phyloP scores from a whole-genome alignment of 164 flowering plant genomes.

The Litsea cubeba region DNA sequence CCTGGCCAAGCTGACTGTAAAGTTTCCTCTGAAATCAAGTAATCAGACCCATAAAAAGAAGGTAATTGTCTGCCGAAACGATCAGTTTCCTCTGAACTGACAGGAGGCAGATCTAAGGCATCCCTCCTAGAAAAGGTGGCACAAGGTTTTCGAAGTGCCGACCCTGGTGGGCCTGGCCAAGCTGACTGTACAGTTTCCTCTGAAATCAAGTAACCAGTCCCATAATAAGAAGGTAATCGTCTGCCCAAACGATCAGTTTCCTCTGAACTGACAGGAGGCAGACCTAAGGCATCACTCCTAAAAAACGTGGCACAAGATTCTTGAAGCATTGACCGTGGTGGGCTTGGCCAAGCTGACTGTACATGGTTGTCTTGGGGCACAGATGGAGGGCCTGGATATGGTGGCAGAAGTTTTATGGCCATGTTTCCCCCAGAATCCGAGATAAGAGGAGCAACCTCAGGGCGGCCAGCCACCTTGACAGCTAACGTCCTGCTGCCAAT shows the following conservation, averaged over 20 bases:
- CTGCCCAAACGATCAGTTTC: neutral
- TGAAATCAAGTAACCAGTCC: conserved; percentile 22
- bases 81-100: conserved; percentile 5
- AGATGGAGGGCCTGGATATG: conserved; percentile 11
- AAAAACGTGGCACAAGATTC: conserved; percentile 9
- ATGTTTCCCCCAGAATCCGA: neutral
- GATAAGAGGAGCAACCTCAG: neutral
- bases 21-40: conserved; percentile 3
- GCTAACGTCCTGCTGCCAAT: conserved; percentile 33
- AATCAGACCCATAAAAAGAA: conserved; percentile 4
- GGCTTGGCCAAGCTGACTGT: conserved; percentile 16
- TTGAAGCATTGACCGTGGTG: conserved; percentile 21
- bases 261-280: conserved; percentile 9
- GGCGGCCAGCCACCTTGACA: conserved; percentile 26
- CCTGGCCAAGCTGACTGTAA: conserved; percentile 17
- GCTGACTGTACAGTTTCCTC: conserved; percentile 25
- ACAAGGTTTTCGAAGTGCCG: conserved; percentile 12
- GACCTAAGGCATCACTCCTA: conserved; percentile 8
- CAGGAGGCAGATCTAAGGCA: conserved; percentile 12
- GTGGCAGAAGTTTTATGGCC: neutral
- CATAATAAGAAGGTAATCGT: neutral
- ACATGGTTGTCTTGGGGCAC: conserved; percentile 4
- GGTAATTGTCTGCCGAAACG: conserved; percentile 1
- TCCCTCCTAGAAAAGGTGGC: conserved; percentile 13
- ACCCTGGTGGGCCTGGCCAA: conserved; percentile 32